phyloP scores from a whole-genome alignment of 108 stramenopile species.

The Pseudonitzschia multistriata region DNA sequence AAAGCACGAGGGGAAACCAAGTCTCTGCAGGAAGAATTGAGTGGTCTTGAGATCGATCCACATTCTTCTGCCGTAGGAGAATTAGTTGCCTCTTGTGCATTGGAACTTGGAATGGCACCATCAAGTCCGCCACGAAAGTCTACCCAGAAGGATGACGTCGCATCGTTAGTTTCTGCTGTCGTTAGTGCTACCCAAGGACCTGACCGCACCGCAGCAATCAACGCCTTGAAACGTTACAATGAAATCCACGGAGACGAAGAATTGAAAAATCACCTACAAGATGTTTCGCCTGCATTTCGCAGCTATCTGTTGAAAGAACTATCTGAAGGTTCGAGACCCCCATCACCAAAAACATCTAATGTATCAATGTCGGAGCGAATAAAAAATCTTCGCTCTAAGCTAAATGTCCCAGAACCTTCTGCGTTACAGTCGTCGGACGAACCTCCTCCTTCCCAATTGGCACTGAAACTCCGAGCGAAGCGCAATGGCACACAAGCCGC shows the following conservation, averaged over 20 bases:
- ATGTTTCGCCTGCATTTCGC: slow-evolving; percentile 64
- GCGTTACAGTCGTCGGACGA: neutral
- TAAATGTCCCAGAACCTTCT: slow-evolving; percentile 39
- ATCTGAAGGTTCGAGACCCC: slow-evolving; percentile 2
- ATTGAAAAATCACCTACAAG: slow-evolving; percentile 54
- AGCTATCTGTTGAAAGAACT: slow-evolving; percentile 59
- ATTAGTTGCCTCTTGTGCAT: slow-evolving; percentile 21
- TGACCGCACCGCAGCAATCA: slow-evolving; percentile 54
- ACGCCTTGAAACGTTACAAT: slow-evolving; percentile 51
- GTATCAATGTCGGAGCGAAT: slow-evolving; percentile 52
- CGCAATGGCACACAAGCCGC: slow-evolving; percentile 41
- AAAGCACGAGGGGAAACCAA: slow-evolving; percentile 20
- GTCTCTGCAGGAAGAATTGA: slow-evolving; percentile 21
- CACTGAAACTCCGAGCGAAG: slow-evolving; percentile 41
- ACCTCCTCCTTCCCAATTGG: slow-evolving; percentile 44
- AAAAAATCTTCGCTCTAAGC: slow-evolving; percentile 44
- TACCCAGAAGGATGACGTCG: slow-evolving; percentile 25
- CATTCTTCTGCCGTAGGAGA: slow-evolving; percentile 26
- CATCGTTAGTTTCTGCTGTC: slow-evolving; percentile 60
- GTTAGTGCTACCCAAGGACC: slow-evolving; percentile 49
- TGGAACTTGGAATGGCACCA: slow-evolving; percentile 22
- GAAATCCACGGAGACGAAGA: slow-evolving; percentile 47
- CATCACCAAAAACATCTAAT: neutral
- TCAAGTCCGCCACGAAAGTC: neutral
- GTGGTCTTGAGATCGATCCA: slow-evolving; percentile 36